phyloP scores from a whole-genome alignment of 352 stramenopile species.

The Pythium utonaiense region DNA sequence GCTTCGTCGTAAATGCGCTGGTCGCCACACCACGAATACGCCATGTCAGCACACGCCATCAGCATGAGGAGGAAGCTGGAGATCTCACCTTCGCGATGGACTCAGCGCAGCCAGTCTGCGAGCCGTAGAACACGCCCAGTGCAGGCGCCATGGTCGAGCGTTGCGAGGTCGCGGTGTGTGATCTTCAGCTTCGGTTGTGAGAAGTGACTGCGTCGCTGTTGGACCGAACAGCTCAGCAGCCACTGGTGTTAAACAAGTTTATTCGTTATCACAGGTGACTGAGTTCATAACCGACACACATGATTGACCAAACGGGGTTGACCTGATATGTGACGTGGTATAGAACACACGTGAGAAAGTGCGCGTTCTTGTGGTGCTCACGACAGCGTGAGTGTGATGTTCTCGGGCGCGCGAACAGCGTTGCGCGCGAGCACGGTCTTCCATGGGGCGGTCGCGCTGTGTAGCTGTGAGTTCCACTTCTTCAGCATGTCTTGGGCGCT shows the following conservation, averaged over 20 bases:
- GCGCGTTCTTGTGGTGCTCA: background rate
- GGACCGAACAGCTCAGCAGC: constrained; percentile 3
- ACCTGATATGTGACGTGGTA: constrained; percentile 16
- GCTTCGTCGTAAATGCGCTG: constrained; percentile 71
- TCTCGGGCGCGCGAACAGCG: constrained; percentile 15
- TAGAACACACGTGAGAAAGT: background rate
- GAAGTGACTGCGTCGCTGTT: background rate
- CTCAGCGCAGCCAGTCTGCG: constrained; percentile 85
- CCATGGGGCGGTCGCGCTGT: constrained; percentile 17
- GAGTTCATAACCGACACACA: constrained; percentile 10
- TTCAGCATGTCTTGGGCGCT: constrained; percentile 1
- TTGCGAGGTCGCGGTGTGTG: background rate
- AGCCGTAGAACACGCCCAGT: constrained; percentile 77
- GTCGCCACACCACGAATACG: constrained; percentile 13
- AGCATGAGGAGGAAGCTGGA: background rate
- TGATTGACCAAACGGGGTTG: constrained; percentile 14
- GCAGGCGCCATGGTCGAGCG: constrained; percentile 22
- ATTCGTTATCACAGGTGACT: constrained; percentile 10
- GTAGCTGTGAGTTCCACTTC: constrained; percentile 22
- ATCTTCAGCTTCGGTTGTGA: constrained; percentile 14
- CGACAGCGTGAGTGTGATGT: constrained; percentile 2
- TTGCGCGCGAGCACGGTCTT: constrained; percentile 18
- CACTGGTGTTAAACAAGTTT: constrained; percentile 12
- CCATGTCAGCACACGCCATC: background rate
- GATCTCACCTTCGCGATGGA: constrained; percentile 71